Conservation (phyloP, 768 basidiomycete genomes). For the Fistulinella prunicolor region DNA sequence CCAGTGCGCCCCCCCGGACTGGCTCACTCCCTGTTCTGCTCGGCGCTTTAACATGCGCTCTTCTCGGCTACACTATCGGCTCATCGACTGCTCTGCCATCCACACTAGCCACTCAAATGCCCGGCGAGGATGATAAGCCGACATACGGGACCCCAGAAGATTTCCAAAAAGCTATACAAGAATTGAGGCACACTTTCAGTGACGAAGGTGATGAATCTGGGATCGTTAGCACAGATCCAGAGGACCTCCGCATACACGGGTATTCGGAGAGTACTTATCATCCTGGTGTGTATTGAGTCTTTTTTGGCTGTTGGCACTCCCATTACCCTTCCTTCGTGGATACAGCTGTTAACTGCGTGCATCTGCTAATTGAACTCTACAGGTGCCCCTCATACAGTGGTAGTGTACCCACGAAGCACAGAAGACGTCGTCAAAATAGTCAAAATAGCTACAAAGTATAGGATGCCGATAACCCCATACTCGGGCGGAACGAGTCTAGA, state of each 20-base stretch:
- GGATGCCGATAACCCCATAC: constrained; percentile 76
- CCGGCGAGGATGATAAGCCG: constrained; percentile 16
- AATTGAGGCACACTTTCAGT: constrained; percentile 41
- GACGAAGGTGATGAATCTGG: background rate
- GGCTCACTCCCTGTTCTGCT: constrained; percentile 7
- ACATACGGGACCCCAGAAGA: constrained; percentile 53
- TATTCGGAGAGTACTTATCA: constrained; percentile 51
- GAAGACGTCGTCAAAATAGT: constrained; percentile 83
- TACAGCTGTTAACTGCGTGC: background rate
- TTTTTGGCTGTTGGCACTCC: too few relatives aligned
- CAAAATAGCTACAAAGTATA: constrained; percentile 67
- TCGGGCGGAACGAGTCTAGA: constrained; percentile 82
- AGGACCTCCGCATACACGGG: constrained; percentile 53
- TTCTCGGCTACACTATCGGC: constrained; percentile 25
- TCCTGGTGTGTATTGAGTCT: constrained; percentile 42
- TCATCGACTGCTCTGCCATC: constrained; percentile 5
- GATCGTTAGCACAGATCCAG: constrained; percentile 48
- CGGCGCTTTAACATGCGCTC: constrained; percentile 16
- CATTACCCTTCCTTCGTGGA: background rate
- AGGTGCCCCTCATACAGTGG: constrained; percentile 52
- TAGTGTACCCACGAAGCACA: constrained; percentile 65
- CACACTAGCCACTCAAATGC: background rate
- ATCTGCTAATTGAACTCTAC: background rate
- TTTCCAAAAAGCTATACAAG: constrained; percentile 50
- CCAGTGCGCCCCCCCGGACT: background rate